Conservation (phyloP, 164 flowering plant genomes). For the Euptelea pleiosperma region DNA sequence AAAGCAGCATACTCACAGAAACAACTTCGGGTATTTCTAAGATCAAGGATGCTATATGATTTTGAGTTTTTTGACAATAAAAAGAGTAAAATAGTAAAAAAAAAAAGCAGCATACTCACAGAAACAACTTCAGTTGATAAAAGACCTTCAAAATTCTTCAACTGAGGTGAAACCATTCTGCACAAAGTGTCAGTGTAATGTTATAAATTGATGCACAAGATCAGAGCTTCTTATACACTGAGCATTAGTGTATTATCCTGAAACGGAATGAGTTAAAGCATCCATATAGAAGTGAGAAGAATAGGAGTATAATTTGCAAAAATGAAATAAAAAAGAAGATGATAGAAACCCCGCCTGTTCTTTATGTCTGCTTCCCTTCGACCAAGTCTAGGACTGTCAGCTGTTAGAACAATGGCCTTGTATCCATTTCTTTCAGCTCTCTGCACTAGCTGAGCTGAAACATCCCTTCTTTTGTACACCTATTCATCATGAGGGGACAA, state of each 20-base stretch:
- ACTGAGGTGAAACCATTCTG: slow-evolving; percentile 64
- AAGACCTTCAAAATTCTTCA: slow-evolving; percentile 75
- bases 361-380: slow-evolving; percentile 77
- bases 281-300: background rate
- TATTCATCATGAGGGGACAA: slow-evolving; percentile 17
- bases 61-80: background rate
- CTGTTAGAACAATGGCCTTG: slow-evolving; percentile 79
- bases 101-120: slow-evolving; percentile 33
- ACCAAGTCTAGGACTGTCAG: slow-evolving; percentile 70
- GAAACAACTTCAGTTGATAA: slow-evolving; percentile 42
- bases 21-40: background rate
- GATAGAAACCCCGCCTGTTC: slow-evolving; percentile 44
- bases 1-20: slow-evolving; percentile 32
- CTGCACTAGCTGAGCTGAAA: slow-evolving; percentile 56
- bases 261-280: background rate
- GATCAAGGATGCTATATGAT: background rate
- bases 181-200: slow-evolving; percentile 20
- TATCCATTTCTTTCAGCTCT: slow-evolving; percentile 85
- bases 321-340: background rate
- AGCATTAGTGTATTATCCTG: background rate
- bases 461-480: slow-evolving; percentile 67
- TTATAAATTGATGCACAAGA: background rate
- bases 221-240: background rate
- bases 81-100: background rate
- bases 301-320: background rate